Evolutionary conservation across 2,329 filamentous ascomycete species (phyloP).

Genomic region (Pleochaeta shiraiana): DNA sequence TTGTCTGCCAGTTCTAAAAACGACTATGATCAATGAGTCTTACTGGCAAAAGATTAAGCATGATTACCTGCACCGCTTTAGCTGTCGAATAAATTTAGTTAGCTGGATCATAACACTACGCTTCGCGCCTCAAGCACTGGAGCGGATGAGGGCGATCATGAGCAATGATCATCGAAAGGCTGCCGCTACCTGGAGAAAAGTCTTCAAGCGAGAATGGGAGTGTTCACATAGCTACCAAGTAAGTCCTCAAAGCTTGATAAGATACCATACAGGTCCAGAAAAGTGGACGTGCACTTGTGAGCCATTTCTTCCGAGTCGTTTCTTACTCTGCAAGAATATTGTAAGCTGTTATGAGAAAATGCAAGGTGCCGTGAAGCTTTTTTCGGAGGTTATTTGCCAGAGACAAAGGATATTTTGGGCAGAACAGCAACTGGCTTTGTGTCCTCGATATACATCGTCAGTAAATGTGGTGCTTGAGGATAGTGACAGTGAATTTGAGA

Average conservation of each 20-base stretch:
- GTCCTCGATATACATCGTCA: background rate
- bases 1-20: background rate
- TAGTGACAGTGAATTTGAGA: too few relatives aligned
- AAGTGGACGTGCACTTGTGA: background rate
- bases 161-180: background rate
- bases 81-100: background rate
- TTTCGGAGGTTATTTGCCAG: background rate
- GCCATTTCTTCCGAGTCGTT: background rate
- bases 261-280: background rate
- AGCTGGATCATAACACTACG: background rate
- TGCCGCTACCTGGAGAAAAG: background rate
- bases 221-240: background rate
- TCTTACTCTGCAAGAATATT: background rate
- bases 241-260: background rate
- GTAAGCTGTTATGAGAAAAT: background rate
- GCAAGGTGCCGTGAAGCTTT: background rate
- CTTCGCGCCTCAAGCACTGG: background rate
- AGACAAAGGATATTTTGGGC: background rate
- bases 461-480: too few relatives aligned
- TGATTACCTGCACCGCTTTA: background rate
- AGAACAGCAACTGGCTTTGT: background rate
- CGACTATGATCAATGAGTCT: background rate
- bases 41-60: background rate
- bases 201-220: background rate
- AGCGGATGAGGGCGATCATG: background rate